Percentiles rank a stretch among this genome's conserved stretches.
These are phyloP conservation scores for Stromatinia cepivora DNA, from an alignment of 2,329 filamentous ascomycete genomes.

Conservation along the genomic window DNA sequence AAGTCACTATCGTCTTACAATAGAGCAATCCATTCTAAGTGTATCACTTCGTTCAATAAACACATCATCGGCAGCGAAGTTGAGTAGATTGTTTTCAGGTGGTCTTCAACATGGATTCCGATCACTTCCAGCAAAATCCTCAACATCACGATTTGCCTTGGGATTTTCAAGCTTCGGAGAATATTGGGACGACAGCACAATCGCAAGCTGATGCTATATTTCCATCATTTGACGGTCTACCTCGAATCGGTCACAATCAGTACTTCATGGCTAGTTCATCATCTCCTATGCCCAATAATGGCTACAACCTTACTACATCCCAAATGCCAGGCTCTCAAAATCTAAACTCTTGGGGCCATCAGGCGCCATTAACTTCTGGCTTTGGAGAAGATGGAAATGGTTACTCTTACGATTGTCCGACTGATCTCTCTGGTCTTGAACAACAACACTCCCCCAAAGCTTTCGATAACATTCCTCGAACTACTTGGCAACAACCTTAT, in stretches of 20 bases:
- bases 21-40: conserved; percentile 35
- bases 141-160: conserved; percentile 32
- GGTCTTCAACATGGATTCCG: conserved; percentile 36
- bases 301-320: conserved; percentile 27
- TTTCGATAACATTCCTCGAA: conserved; percentile 30
- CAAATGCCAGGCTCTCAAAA: conserved; percentile 25
- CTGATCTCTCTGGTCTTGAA: conserved; percentile 27
- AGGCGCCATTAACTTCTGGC: conserved; percentile 23
- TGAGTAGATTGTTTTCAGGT: conserved; percentile 29
- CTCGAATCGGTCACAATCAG: conserved; percentile 32
- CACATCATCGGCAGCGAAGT: conserved; percentile 31
- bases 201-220: conserved; percentile 28
- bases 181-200: conserved; percentile 26
- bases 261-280: conserved; percentile 31
- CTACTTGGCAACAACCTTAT: conserved; percentile 26
- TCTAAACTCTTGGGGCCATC: conserved; percentile 30
- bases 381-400: conserved; percentile 27
- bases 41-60: conserved; percentile 32
- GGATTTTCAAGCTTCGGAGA: conserved; percentile 33
- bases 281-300: conserved; percentile 25
- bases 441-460: conserved; percentile 24
- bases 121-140: conserved; percentile 31
- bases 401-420: conserved; percentile 32
- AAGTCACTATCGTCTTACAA: conserved; percentile 34
- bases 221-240: conserved; percentile 35